phyloP scores from a whole-genome alignment of 2,329 filamentous ascomycete genomes.

The Rhynchosporium graminicola region DNA sequence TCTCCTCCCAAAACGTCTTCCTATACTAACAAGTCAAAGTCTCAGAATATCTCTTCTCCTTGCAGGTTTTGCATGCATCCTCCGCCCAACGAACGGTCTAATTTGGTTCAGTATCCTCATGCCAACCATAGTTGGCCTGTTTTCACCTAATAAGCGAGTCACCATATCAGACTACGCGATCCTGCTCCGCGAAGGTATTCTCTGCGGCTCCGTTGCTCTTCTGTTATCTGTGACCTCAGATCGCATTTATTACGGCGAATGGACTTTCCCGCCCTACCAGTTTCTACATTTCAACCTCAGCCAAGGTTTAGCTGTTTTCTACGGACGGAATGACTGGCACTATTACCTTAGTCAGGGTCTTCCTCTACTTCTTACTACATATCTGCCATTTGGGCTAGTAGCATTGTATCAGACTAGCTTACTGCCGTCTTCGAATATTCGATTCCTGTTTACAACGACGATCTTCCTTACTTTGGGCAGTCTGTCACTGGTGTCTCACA shows the following conservation, averaged over 20 bases:
- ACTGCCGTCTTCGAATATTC: slow-evolving; percentile 43
- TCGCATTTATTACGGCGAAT: slow-evolving; percentile 76
- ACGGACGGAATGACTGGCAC: slow-evolving; percentile 85
- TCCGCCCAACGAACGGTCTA: slow-evolving; percentile 86
- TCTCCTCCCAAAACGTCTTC: background rate
- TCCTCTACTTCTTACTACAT: slow-evolving; percentile 81
- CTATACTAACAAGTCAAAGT: slow-evolving; percentile 41
- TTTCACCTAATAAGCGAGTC: slow-evolving; percentile 43
- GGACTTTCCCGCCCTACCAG: slow-evolving; percentile 85
- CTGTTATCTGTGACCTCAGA: slow-evolving; percentile 68
- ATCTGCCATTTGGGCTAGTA: slow-evolving; percentile 71
- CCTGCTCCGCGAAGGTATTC: slow-evolving; percentile 61
- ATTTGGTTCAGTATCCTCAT: slow-evolving; percentile 75
- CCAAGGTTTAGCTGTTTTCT: slow-evolving; percentile 87
- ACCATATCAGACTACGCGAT: slow-evolving; percentile 45
- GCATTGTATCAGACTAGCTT: slow-evolving; percentile 55
- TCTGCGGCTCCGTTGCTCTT: slow-evolving; percentile 67
- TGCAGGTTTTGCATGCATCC: slow-evolving; percentile 78
- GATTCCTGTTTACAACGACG: slow-evolving; percentile 48
- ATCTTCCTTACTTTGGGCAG: slow-evolving; percentile 59
- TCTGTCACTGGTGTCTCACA: slow-evolving; percentile 84
- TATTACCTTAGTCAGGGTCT: slow-evolving; percentile 92
- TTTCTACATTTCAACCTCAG: slow-evolving; percentile 91
- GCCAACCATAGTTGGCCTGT: slow-evolving; percentile 50
- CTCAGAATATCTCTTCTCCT: slow-evolving; percentile 67